A percentile compares a stretch with the other conserved stretches of the same genome.
Evolutionary conservation across 495 filamentous ascomycete genomes (phyloP).

Genomic region (Penicillium tannophilum): DNA sequence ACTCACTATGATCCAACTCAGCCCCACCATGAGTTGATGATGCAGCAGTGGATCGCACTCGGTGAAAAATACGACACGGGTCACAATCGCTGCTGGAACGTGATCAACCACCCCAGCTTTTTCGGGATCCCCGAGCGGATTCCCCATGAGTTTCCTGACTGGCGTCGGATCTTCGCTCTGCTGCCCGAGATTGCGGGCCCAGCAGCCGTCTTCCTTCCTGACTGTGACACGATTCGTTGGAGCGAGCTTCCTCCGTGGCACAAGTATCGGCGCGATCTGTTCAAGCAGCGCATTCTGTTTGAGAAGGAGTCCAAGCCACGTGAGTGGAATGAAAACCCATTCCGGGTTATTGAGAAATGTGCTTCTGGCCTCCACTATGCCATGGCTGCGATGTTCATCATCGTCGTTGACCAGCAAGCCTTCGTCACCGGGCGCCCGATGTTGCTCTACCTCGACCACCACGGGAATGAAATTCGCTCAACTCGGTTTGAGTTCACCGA

Average conservation of each 20-base stretch:
- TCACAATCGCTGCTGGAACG: neutral
- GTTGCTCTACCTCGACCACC: neutral
- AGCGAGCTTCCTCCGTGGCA: neutral
- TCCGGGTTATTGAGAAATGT: neutral
- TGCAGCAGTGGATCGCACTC: neutral
- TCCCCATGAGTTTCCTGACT: neutral
- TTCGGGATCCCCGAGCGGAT: neutral
- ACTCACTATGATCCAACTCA: neutral
- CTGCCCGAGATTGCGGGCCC: neutral
- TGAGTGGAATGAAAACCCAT: neutral
- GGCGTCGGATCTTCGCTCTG: neutral
- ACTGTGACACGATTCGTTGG: neutral
- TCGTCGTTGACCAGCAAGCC: neutral
- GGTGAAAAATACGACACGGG: neutral
- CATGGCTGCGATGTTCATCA: neutral
- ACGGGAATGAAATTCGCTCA: neutral
- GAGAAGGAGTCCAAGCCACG: neutral
- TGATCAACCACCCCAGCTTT: neutral
- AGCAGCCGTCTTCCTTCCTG: neutral
- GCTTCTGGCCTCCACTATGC: neutral
- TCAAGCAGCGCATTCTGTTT: neutral
- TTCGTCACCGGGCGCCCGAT: neutral
- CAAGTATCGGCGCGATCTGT: neutral
- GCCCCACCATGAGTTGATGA: neutral
- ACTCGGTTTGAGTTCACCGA: neutral